Percentiles rank a stretch among this genome's conserved stretches.
These are phyloP conservation scores for Oropetium thomaeum DNA, from an alignment of 176 grass and related monocot genomes.

Conservation along the genomic window DNA sequence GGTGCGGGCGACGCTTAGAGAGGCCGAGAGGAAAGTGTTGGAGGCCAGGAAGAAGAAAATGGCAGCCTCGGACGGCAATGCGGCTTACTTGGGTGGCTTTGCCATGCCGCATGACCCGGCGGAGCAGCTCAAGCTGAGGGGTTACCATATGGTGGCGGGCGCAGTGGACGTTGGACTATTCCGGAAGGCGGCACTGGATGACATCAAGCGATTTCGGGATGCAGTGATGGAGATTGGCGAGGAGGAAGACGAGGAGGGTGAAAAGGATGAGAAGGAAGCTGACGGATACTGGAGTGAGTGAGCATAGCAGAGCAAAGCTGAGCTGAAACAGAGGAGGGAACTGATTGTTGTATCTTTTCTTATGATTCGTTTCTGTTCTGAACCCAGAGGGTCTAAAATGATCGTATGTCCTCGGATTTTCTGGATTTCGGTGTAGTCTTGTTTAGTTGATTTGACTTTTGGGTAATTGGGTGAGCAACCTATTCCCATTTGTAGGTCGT, in stretches of 20 bases:
- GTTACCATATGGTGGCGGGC: constrained; percentile 89
- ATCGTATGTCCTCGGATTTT: not conserved
- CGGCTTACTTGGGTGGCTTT: constrained; percentile 70
- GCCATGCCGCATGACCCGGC: constrained; percentile 78
- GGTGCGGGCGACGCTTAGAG: constrained; percentile 64
- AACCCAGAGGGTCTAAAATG: constrained; percentile 2
- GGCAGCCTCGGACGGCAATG: constrained; percentile 11
- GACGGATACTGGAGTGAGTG: constrained; percentile 89
- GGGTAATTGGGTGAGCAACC: too few species aligned
- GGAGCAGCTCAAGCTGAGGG: constrained; percentile 81
- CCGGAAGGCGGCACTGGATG: constrained; percentile 53
- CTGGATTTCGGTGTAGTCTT: constrained; percentile 4
- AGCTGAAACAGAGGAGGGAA: not conserved
- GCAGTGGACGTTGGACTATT: constrained; percentile 73
- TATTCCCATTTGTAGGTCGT: constrained; percentile 26
- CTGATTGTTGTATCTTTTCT: not conserved
- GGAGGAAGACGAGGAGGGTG: constrained; percentile 45
- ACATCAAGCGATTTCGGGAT: constrained; percentile 64
- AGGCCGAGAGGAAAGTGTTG: constrained; percentile 70
- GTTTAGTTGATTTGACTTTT: too few species aligned
- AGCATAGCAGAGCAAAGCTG: constrained; percentile 20
- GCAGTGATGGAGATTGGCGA: constrained; percentile 62
- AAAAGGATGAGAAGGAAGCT: constrained; percentile 34
- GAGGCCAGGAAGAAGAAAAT: constrained; percentile 43
- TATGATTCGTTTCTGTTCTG: constrained; percentile 19